Base-by-base conservation (phyloP, 306 rosid genomes). In the Glycine soja region DNA sequence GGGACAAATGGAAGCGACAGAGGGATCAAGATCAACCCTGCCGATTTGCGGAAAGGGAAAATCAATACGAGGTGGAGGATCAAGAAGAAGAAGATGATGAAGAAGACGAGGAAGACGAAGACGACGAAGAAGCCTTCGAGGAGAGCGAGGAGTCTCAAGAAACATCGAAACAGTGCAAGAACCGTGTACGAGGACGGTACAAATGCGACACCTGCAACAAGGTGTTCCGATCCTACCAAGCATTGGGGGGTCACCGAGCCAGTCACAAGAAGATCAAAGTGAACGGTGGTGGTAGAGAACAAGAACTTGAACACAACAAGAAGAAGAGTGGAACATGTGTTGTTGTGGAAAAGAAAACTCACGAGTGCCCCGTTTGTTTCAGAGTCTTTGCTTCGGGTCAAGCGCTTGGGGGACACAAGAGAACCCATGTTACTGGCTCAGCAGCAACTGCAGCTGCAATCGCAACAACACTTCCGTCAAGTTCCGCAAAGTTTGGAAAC, bases 321-420 rank as follows among this genome's bases (percentile, higher is more conserved):
- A 84, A 80, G 11, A 75, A 72, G 16, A 81, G 54, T 14, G 86
- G 70, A 53, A 81, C 82, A 59, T 51, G 83, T 8, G 61, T 84
- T 10, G 51, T 46, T 8, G 81, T 34, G 6, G 90, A 87, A 40
- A 89, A 86, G 87, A 95, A 91, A 86, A 81, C 77, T 13, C 96
- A 95, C 14, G 90, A 93, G 77, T 95, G 99, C 56, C 97, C 97
- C 0, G 89, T 95, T 70, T 95, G 99, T 84, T 90, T 91, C 57
- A 87, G 97, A 86, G 94, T 93, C 2, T 95, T 95, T 62, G 77
- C 97, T 45, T 95, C 99, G 0, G 99, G 99, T 40, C 99, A 95
- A 88, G 99, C 99, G 0, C 98, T 95, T 0, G 99, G 99, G 3
- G 99, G 99, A 38, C 99, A 95, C 67, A 95, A 95, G 87, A 93